Evolutionary conservation across 176 grass and related monocot species (phyloP).

Genomic region (Raddia distichophylla): DNA sequence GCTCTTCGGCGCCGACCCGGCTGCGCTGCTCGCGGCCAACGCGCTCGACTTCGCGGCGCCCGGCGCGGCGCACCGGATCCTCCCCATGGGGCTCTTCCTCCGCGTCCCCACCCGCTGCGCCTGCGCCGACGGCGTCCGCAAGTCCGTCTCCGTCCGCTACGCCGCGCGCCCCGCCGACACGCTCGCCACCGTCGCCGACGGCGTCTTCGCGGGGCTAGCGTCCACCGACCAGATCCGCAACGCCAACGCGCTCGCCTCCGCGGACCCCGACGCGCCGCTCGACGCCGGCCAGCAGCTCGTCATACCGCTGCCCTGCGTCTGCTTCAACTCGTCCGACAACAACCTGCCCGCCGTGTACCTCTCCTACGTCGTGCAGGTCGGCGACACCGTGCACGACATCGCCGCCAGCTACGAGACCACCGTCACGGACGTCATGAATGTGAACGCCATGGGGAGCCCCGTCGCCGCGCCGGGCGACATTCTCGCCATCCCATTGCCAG

Average conservation of each 20-base stretch:
- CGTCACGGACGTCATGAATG: constrained; percentile 80
- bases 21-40: constrained; percentile 68
- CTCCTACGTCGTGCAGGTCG: constrained; percentile 77
- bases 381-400: constrained; percentile 68
- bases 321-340: constrained; percentile 92
- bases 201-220: constrained; percentile 69
- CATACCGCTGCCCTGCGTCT: constrained; percentile 80
- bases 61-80: constrained; percentile 64
- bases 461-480: constrained; percentile 70
- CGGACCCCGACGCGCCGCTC: constrained; percentile 64
- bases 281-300: constrained; percentile 62
- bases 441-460: constrained; percentile 80
- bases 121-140: constrained; percentile 84
- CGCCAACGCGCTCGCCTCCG: constrained; percentile 60
- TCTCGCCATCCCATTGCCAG: constrained; percentile 83
- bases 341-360: constrained; percentile 80
- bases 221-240: constrained; percentile 80
- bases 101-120: constrained; percentile 72
- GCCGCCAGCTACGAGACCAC: constrained; percentile 74
- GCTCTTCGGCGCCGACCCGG: constrained; percentile 60
- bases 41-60: constrained; percentile 66
- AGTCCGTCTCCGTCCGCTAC: constrained; percentile 75
- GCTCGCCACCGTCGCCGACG: constrained; percentile 64
- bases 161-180: constrained; percentile 70
- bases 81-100: constrained; percentile 78